phyloP scores from a whole-genome alignment of 768 basidiomycete species.

The Russula olivacea region DNA sequence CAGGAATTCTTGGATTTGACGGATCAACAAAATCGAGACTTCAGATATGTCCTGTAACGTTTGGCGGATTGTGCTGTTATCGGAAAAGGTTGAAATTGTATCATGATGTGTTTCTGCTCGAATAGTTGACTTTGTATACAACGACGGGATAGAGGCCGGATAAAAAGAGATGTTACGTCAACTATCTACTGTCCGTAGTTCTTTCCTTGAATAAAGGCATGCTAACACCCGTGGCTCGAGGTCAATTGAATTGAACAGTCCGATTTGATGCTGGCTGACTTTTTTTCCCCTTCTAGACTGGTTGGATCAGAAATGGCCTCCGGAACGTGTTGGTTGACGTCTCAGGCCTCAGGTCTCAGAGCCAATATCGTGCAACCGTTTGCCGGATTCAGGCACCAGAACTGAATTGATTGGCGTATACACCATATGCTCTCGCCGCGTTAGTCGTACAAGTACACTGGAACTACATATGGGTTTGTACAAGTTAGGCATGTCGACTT shows the following conservation, averaged over 20 bases:
- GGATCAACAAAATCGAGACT: constrained; percentile 64
- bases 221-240: background rate
- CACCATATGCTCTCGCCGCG: background rate
- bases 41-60: constrained; percentile 58
- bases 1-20: constrained; percentile 72
- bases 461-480: background rate
- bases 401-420: background rate
- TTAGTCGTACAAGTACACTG: background rate
- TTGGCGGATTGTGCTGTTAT: too few species aligned
- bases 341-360: background rate
- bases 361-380: background rate
- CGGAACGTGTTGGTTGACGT: background rate
- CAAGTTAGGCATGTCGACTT: background rate
- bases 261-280: background rate
- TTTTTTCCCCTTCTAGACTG: background rate
- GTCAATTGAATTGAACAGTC: background rate
- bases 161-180: background rate
- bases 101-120: background rate
- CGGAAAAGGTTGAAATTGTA: background rate
- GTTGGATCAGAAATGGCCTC: background rate
- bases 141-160: too few species aligned
- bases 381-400: background rate
- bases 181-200: too few species aligned
- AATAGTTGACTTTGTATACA: too few species aligned
- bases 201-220: background rate